Evolutionary conservation across 2,329 filamentous ascomycete genomes (phyloP), one percentile per base, ranked within the genome.

Genomic region (Penicillium sp.): DNA sequence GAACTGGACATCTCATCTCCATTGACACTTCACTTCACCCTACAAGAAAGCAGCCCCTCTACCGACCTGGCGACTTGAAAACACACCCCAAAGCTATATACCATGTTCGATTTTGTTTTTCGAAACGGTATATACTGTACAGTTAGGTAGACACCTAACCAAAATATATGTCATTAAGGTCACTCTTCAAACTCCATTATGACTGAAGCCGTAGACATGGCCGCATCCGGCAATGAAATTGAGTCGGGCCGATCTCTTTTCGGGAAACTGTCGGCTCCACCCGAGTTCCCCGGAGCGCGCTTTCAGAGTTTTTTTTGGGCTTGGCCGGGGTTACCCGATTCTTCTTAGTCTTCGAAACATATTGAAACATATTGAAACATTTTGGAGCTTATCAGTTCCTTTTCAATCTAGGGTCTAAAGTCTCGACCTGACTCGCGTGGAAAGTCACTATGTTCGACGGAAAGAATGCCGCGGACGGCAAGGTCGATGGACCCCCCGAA

Each of bases 401-500:
- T 21, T 5, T 46, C 50, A 31, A 49, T 39, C 15, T 13, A 39
- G 33, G 9, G 15, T 9, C 16, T 10, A 31, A 36, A 36, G 34
- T 25, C 44, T 49, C 15, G 44, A 19, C 27, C 21, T 45, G 44
- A 46, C 19, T 41, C 40, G 36, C 36, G 41, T 43, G 48, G 19
- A n/a, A 50, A 53, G 21, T 31, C 56, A 58, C 3, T 21, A 66
- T 64, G 61, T 59, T 46, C 36, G 61, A 65, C 51, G 55, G 60
- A 23, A 63, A 64, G 55, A 54, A 60, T 51, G 61, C 40, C 19
- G 58, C 46, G 8, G 56, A 61, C 10, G 55, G 39, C 8, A 60
- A 62, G 21, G 33, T 48, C n/a, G 53, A 62, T 48, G 58, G 57
- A 16, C 40, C 55, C 8, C 47, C 59, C 38, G 39, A 61, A 34